Base-by-base conservation (phyloP, 2,329 filamentous ascomycete species). In the Fusarium sp. region DNA sequence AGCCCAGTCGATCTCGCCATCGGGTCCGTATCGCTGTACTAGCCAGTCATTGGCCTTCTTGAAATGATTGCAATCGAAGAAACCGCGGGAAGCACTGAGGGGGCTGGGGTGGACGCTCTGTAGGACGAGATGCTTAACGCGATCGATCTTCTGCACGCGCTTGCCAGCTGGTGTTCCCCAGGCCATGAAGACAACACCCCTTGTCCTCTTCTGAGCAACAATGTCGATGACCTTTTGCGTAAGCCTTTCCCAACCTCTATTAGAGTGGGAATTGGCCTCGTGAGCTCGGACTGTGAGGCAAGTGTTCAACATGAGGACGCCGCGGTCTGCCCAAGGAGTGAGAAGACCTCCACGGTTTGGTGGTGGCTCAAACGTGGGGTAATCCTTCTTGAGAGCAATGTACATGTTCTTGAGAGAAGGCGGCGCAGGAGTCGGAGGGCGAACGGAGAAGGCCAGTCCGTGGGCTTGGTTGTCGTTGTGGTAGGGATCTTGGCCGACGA, bases 391-490 rank as follows among this genome's bases (percentile, higher is more conserved):
- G 60, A 99, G 88, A 14, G 90, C 92, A 45, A 87, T 94, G 85
- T 97, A 99, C 83, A 99, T 98, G 83, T 99, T 99, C 75, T 89
- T 89, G 18, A 99, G 90, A 2, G 94, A 97, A 0, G 95, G 95
- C 0, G 96, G 96, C 2, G 95, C 94, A 6, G 89, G 89, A 0
- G 94, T 97, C 0, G 96, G 96, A 5, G 95, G 91, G 12, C 93
- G 92, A 59, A 98, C 95, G 50, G 94, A 97, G 86, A 99, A 99
- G 79, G 93, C 95, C 63, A 99, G 90, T 45, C 96, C 96, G 80
- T 98, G 96, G 53, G 96, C 96, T 85, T 99, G 96, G 81, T 97
- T 97, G 79, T 89, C 81, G 79, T 97, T 97, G 84, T 99, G 96
- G 81, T 99, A 99, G 5, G 96, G 96, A 79, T 99, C 96, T 83